A percentile compares a stretch with the other conserved stretches of the same genome.
These are phyloP conservation scores for Cotoneaster glaucophyllus DNA, from an alignment of 306 rosid genomes.

Conservation along the genomic window DNA sequence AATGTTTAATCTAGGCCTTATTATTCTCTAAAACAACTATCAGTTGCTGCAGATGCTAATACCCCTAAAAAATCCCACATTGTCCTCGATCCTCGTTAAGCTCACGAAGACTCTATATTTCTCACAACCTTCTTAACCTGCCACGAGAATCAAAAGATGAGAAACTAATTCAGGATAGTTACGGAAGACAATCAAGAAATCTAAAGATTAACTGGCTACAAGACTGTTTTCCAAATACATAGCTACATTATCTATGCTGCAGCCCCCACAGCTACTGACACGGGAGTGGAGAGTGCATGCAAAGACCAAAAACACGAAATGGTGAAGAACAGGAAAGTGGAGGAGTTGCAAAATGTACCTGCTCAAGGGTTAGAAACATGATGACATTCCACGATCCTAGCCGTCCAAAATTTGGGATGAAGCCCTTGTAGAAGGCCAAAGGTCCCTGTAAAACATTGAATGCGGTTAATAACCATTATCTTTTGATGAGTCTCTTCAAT, in stretches of 20 bases:
- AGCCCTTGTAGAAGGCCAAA: slow-evolving; percentile 87
- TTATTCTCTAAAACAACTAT: slow-evolving; percentile 31
- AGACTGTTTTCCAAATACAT: too few relatives aligned
- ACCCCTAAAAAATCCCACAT: slow-evolving; percentile 12
- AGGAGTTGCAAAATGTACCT: slow-evolving; percentile 44
- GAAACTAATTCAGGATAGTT: background rate
- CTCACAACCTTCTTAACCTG: slow-evolving; percentile 71
- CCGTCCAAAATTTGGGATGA: slow-evolving; percentile 87
- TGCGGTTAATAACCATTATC: background rate
- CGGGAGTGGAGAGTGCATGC: background rate
- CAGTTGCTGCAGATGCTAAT: slow-evolving; percentile 9
- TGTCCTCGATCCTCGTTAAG: background rate
- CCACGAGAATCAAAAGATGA: slow-evolving; percentile 11
- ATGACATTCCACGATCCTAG: slow-evolving; percentile 98
- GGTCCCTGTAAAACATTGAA: slow-evolving; percentile 71
- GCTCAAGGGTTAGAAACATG: slow-evolving; percentile 95
- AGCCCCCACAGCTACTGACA: too few relatives aligned
- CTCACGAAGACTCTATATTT: slow-evolving; percentile 56
- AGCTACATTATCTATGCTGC: too few relatives aligned
- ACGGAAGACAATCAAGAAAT: background rate
- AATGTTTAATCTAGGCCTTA: background rate
- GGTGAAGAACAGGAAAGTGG: background rate
- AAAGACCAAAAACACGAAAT: background rate
- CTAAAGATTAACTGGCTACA: too few relatives aligned
- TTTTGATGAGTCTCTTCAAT: background rate